Percentiles rank a stretch among this genome's conserved stretches.
phyloP scores from a whole-genome alignment of 164 flowering plant genomes.

The Nelumbo lutea region DNA sequence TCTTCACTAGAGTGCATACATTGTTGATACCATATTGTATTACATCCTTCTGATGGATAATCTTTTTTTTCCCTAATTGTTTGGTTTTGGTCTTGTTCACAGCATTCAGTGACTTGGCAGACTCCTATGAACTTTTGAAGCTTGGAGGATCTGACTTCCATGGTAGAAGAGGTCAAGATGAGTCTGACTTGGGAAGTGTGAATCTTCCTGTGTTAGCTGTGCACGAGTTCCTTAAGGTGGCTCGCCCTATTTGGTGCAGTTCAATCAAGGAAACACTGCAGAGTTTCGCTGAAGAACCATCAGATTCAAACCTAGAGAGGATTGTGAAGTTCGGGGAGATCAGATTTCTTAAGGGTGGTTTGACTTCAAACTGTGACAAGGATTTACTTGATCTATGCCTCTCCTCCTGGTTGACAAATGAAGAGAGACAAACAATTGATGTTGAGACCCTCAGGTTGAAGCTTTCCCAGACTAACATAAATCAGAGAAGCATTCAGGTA shows the following conservation, averaged over 20 bases:
- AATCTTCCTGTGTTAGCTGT: constrained; percentile 56
- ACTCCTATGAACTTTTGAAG: constrained; percentile 63
- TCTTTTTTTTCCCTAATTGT: not conserved
- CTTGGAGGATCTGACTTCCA: constrained; percentile 95
- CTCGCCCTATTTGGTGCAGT: constrained; percentile 72
- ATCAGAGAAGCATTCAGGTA: constrained; percentile 13
- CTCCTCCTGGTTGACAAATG: constrained; percentile 57
- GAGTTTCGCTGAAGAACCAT: constrained; percentile 54
- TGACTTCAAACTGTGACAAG: constrained; percentile 22
- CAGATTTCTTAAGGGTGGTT: constrained; percentile 24
- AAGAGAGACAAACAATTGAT: constrained; percentile 53
- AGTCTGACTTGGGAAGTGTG: constrained; percentile 79
- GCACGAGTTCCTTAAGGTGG: constrained; percentile 69
- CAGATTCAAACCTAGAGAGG: constrained; percentile 43
- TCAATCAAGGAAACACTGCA: constrained; percentile 50
- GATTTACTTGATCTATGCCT: constrained; percentile 51
- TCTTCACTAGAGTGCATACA: too few species aligned
- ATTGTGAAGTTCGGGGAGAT: constrained; percentile 43
- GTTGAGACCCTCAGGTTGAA: constrained; percentile 48
- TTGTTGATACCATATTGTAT: too few species aligned
- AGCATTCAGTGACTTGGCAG: constrained; percentile 76
- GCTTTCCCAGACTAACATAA: constrained; percentile 32
- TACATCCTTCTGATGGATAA: too few species aligned
- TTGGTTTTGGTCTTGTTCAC: constrained; percentile 12
- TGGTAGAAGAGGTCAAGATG: constrained; percentile 69